Evolutionary conservation across 495 filamentous ascomycete genomes (phyloP).

Genomic region (Saxophila tyrrhenica): DNA sequence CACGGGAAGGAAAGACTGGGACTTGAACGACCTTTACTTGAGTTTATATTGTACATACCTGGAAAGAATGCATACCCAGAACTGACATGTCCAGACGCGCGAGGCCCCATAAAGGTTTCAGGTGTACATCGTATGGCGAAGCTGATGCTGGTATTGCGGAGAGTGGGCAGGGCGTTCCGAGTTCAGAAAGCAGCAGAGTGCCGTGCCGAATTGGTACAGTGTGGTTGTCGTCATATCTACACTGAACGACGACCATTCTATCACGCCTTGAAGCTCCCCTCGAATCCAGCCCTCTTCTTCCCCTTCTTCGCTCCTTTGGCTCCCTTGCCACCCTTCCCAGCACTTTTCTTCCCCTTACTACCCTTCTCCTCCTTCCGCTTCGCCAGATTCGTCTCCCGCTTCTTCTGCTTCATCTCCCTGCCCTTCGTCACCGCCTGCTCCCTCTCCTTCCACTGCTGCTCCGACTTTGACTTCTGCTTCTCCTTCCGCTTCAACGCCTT

Average conservation of each 20-base stretch:
- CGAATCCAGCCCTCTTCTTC: conserved; percentile 69
- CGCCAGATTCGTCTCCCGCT: conserved; percentile 75
- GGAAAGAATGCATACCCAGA: too few relatives aligned
- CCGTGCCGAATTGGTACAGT: too few relatives aligned
- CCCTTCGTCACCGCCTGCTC: conserved; percentile 61
- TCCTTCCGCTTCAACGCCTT: conserved; percentile 93
- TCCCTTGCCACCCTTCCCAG: conserved; percentile 45
- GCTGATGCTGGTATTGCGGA: too few relatives aligned
- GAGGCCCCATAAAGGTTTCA: too few relatives aligned
- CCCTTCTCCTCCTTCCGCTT: conserved; percentile 65
- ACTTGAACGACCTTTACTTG: too few relatives aligned
- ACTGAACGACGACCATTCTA: too few relatives aligned
- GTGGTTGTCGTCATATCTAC: not conserved
- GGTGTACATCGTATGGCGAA: too few relatives aligned
- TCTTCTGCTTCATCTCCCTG: conserved; percentile 70
- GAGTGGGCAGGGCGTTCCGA: too few relatives aligned
- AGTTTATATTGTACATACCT: too few relatives aligned
- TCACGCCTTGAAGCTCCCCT: conserved; percentile 69
- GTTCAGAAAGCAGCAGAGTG: too few relatives aligned
- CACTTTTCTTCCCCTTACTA: conserved; percentile 40
- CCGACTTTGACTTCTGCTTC: conserved; percentile 76
- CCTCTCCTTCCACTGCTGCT: conserved; percentile 79
- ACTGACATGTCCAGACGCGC: too few relatives aligned
- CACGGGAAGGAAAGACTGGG: too few relatives aligned
- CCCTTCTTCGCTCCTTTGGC: conserved; percentile 42